phyloP scores from a whole-genome alignment of 768 basidiomycete genomes.

The Mycena olivaceomarginata region DNA sequence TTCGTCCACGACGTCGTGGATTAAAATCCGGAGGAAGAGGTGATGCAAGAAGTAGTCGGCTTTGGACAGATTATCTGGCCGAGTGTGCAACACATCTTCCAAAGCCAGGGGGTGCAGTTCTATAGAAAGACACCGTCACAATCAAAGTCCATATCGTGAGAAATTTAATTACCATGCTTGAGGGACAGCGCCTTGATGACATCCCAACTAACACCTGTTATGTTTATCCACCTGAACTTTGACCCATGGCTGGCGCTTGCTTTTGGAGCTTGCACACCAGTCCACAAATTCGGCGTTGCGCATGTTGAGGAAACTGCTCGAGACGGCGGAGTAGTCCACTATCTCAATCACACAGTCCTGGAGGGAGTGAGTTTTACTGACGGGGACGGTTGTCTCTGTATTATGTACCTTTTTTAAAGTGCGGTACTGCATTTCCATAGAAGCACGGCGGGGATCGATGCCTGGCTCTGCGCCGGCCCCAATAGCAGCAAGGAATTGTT shows the following conservation, averaged over 20 bases:
- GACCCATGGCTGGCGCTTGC: conserved; percentile 59
- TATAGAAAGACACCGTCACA: conserved; percentile 46
- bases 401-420: conserved; percentile 58
- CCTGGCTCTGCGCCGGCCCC: conserved; percentile 79
- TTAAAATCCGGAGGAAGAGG: conserved; percentile 76
- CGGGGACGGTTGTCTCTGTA: background rate
- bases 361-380: background rate
- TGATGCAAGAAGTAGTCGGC: conserved; percentile 72
- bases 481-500: conserved; percentile 47
- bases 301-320: conserved; percentile 65
- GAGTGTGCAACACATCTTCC: conserved; percentile 78
- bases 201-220: conserved; percentile 62
- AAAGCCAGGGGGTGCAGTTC: conserved; percentile 79
- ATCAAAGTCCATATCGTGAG: conserved; percentile 31
- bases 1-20: conserved; percentile 30
- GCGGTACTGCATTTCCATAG: conserved; percentile 67
- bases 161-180: conserved; percentile 67
- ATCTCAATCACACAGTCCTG: conserved; percentile 77
- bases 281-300: conserved; percentile 71
- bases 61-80: conserved; percentile 68
- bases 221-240: conserved; percentile 80
- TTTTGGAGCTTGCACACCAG: conserved; percentile 59
- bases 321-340: conserved; percentile 73
- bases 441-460: conserved; percentile 72
- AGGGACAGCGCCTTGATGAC: conserved; percentile 73